These are phyloP conservation scores for Oropetium thomaeum DNA, from an alignment of 176 grass and related monocot genomes.

Conservation along the genomic window DNA sequence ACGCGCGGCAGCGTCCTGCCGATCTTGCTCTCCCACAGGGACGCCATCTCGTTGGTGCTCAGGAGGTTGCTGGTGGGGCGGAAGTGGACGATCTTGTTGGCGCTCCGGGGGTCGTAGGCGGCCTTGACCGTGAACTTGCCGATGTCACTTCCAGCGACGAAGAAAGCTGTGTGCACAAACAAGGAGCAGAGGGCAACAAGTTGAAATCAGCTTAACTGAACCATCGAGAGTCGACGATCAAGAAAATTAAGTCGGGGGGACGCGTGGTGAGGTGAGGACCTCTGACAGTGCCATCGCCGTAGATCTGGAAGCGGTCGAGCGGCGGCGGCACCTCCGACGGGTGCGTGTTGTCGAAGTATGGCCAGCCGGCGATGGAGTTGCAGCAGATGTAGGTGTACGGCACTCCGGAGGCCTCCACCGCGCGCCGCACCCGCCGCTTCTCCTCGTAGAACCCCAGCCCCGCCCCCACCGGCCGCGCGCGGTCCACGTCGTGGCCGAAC, in stretches of 20 bases:
- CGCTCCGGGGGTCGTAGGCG: slow-evolving; percentile 53
- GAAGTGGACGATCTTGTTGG: slow-evolving; percentile 65
- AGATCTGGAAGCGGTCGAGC: slow-evolving; percentile 72
- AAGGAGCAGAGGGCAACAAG: neutral
- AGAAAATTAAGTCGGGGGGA: neutral
- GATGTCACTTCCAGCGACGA: slow-evolving; percentile 74
- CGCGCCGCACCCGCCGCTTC: slow-evolving; percentile 57
- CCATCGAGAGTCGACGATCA: too few species aligned
- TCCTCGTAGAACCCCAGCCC: slow-evolving; percentile 55
- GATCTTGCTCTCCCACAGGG: slow-evolving; percentile 73
- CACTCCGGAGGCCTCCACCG: slow-evolving; percentile 49
- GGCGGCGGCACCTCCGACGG: slow-evolving; percentile 62
- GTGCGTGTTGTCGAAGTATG: slow-evolving; percentile 69
- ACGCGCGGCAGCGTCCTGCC: slow-evolving; percentile 54
- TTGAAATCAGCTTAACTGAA: neutral
- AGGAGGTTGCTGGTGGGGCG: slow-evolving; percentile 54
- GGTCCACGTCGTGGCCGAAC: slow-evolving; percentile 84
- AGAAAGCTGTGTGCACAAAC: slow-evolving; percentile 51
- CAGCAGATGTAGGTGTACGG: slow-evolving; percentile 78
- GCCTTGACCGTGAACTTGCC: slow-evolving; percentile 63
- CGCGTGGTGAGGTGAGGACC: too few species aligned
- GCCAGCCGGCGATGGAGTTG: slow-evolving; percentile 84
- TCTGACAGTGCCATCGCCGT: slow-evolving; percentile 61
- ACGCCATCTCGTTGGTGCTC: slow-evolving; percentile 73
- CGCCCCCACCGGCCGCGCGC: slow-evolving; percentile 61